Base-by-base conservation (phyloP, 2,329 filamentous ascomycete species). In the Tolypocladium sp. region DNA sequence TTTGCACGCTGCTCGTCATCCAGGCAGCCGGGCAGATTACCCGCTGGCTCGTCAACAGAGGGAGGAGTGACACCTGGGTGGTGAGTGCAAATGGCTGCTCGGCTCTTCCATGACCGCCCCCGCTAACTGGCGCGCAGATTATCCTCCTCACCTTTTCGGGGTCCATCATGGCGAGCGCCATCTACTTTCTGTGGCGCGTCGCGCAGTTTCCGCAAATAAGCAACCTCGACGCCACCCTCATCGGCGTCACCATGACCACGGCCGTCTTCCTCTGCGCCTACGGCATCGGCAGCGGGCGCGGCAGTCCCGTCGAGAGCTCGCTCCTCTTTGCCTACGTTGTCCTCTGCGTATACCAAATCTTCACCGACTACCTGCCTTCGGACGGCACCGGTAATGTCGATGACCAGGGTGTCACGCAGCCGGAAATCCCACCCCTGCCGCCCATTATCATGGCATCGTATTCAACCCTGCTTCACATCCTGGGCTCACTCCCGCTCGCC, bases 361-460 rank as follows among this genome's bases (percentile, higher is more conserved):
- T 97, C 74, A 99, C 94, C 68, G 94, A 99, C 75, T 97, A 97
- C 75, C 85, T 93, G 65, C 92, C 94, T 3, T 92, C 90, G 5
- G 85, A 82, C n/a, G 78, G 82, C 35, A 77, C 81, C 38, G 81
- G 85, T 37, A 76, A 79, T 3, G 74, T 79, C 4, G 81, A 81
- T 54, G 75, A 76, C 61, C 72, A 79, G 56, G 74, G 77, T 38
- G 71, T 76, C 2, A 69, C 83, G 17, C 89, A 95, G 61, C 86
- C 90, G n/a, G 92, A 96, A 33, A 94, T 97, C 62, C 94, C 94
- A 44, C 94, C 94, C n/a, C 81, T 99, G 51, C 94, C 94, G 17
- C 94, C 94, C 1, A 92, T 97, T 64, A 93, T 99, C 73, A 97
- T 97, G 93, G 94, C 93, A 6, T 97, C 92, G 8, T 97, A 97